Evolutionary conservation across 2,329 filamentous ascomycete species (phyloP).

Genomic region (Ophiosphaerella korrae): DNA sequence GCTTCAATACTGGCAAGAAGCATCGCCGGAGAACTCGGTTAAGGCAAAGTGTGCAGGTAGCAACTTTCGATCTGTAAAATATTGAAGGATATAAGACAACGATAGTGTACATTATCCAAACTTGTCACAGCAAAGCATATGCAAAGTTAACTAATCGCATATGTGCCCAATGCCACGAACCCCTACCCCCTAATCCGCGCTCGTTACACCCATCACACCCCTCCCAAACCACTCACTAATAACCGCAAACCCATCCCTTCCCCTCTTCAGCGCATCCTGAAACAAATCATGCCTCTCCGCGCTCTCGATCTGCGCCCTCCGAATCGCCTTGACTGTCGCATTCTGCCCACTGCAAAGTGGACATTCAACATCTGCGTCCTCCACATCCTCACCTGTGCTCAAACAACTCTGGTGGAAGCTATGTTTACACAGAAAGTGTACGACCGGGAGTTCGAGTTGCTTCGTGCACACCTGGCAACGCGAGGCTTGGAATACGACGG

Average conservation of each 20-base stretch:
- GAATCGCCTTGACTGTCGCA: conserved; percentile 84
- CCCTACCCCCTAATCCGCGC: conserved; percentile 24
- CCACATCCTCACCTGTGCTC: conserved; percentile 64
- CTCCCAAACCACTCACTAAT: conserved; percentile 94
- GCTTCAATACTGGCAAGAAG: no score
- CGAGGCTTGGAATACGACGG: conserved; percentile 87
- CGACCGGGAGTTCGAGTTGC: conserved; percentile 81
- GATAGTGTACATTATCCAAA: no score
- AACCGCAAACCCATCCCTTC: conserved; percentile 84
- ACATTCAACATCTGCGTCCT: conserved; percentile 75
- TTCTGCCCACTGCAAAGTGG: conserved; percentile 84
- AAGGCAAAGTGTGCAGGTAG: no score
- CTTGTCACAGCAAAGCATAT: no score
- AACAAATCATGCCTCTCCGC: conserved; percentile 90
- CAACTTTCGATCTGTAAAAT: no score
- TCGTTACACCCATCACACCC: conserved; percentile 75
- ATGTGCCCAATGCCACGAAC: no score
- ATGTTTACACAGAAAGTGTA: conserved; percentile 97
- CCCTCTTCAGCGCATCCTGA: conserved; percentile 74
- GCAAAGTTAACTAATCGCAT: no score
- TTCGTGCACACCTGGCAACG: conserved; percentile 83
- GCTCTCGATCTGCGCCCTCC: conserved; percentile 83
- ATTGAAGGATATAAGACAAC: no score
- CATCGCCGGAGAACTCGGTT: no score
- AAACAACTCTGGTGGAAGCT: conserved; percentile 94